These are phyloP conservation scores for Pichia phayaonensis DNA, from an alignment of 805 yeast species.

Conservation along the genomic window DNA sequence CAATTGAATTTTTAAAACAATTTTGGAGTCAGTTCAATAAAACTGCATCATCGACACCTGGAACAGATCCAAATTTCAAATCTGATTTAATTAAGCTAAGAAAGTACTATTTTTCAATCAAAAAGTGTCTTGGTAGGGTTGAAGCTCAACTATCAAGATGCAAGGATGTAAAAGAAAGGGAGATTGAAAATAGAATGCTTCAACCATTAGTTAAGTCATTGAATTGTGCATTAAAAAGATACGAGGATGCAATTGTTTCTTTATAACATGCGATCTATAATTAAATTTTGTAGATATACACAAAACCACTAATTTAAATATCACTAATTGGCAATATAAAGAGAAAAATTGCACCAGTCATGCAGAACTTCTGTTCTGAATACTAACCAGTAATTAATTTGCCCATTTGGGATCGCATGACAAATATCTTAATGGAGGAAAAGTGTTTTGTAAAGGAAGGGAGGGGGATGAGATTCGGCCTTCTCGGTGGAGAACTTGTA, in stretches of 20 bases:
- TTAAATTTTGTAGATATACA: not conserved
- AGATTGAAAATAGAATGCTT: conserved; percentile 23
- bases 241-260: conserved; percentile 33
- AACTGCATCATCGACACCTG: conserved; percentile 22
- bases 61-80: conserved; percentile 26
- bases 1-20: conserved; percentile 68
- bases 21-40: conserved; percentile 59
- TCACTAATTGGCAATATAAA: not conserved
- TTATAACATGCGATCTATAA: too few relatives aligned
- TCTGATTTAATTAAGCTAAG: conserved; percentile 29
- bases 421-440: too few relatives aligned
- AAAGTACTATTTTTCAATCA: conserved; percentile 40
- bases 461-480: too few relatives aligned
- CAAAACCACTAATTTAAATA: too few relatives aligned
- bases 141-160: conserved; percentile 22
- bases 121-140: conserved; percentile 41
- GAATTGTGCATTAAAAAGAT: conserved; percentile 37
- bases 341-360: too few relatives aligned
- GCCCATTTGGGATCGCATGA: too few relatives aligned
- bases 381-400: too few relatives aligned
- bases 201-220: conserved; percentile 39
- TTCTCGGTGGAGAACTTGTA: too few relatives aligned
- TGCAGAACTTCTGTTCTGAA: too few relatives aligned
- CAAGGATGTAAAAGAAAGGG: conserved; percentile 12
- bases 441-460: too few relatives aligned